These are phyloP conservation scores for Populus simonii DNA, from an alignment of 345 rosid species.

Conservation along the genomic window DNA sequence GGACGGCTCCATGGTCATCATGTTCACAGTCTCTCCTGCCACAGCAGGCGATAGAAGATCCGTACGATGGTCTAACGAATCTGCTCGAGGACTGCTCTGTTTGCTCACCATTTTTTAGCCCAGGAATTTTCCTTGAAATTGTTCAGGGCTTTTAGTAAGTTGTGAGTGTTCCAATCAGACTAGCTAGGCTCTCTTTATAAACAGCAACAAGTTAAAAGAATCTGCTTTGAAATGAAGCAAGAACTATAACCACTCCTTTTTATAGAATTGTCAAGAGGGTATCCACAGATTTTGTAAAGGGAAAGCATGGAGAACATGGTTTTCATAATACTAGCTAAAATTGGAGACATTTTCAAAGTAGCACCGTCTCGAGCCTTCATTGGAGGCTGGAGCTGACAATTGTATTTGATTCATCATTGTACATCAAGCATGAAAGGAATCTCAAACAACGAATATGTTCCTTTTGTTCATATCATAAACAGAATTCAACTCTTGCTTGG, in stretches of 20 bases:
- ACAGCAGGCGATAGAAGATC: slow-evolving; percentile 32
- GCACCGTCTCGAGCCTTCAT: not conserved
- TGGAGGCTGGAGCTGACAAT: not conserved
- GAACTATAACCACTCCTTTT: not conserved
- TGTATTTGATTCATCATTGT: too few species aligned
- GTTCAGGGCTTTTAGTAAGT: too few species aligned
- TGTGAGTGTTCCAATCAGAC: not conserved
- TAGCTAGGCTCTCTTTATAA: not conserved
- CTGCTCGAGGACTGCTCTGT: slow-evolving; percentile 12
- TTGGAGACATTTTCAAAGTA: not conserved
- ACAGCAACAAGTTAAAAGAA: not conserved
- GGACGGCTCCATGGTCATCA: slow-evolving; percentile 22
- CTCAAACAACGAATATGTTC: not conserved
- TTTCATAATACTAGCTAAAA: not conserved
- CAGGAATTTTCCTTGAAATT: not conserved
- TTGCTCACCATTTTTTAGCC: not conserved
- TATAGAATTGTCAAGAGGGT: not conserved
- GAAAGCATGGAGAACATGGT: not conserved
- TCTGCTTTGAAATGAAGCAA: not conserved
- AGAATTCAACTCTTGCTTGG: not conserved
- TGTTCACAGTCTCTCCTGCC: slow-evolving; percentile 3
- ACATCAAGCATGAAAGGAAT: too few species aligned
- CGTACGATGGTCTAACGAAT: slow-evolving; percentile 9
- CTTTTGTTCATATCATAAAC: not conserved
- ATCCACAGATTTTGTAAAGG: not conserved